Evolutionary conservation across 345 rosid genomes (phyloP), one percentile per base, ranked within the genome.

Genomic region (Rhizophora apiculata): DNA sequence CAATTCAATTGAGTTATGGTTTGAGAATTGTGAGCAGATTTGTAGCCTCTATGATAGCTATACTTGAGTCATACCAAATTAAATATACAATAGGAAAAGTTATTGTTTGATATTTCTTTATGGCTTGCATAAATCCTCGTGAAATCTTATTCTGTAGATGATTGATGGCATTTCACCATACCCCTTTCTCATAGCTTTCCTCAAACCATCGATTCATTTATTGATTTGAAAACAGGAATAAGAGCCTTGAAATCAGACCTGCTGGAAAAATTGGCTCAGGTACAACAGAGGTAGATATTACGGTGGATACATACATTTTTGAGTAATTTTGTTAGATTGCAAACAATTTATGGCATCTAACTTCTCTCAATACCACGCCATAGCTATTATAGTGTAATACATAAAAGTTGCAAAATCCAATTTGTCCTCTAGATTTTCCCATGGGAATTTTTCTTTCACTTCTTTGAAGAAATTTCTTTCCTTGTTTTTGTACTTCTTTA

Each of bases 231-330:
- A 54, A 63, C 83, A 91, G 98, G 63, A 91, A 80, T 49, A 89
- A 81, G 89, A 86, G 73, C 64, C 54, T 78, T 16, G 88, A 91
- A 79, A 80, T 89, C 36, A 80, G 48, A 72, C 62, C 94, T 32
- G 79, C 97, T 5, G 98, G 96, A 30, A 93, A 80, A 85, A 75
- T 93, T 53, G 83, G 80, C 69, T 60, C 92, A 24, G 98, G 98
- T 75, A 89, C 92, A 72, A 86, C 91, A 49, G 96, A 91, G 98
- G 98, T 91, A 82, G 58, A 16, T 72, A 66, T 70, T 64, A 65
- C 64, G 21, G 26, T 6, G 4, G 32, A 46, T 60, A 27, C 2
- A 26, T 30, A 52, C 16, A 30, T 54, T 43, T 32, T 22, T 43
- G 49, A 13, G 49, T 43, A 13, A 43, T 0, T 1, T 43, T 0